Evolutionary conservation across 371 early-diverging fungal genomes (phyloP).

Genomic region (Rhizopus stolonifer): DNA sequence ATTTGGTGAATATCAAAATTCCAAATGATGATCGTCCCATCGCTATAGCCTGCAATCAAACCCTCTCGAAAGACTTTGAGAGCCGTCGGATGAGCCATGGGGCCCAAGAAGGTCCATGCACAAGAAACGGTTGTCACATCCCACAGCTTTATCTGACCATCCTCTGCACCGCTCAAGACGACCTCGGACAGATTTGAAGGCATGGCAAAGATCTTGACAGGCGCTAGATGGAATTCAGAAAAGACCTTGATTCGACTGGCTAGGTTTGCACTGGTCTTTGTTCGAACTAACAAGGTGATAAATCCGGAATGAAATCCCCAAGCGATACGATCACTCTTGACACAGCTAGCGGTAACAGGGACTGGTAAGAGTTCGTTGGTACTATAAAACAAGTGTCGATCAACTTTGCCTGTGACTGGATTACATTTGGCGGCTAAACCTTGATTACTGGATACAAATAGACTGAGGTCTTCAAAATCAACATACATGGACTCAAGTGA

Average conservation of each 20-base stretch:
- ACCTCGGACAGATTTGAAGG: constrained; percentile 25
- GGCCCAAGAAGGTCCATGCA: constrained; percentile 20
- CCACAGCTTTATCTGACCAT: constrained; percentile 45
- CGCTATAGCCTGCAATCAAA: constrained; percentile 40
- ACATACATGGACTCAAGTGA: constrained; percentile 38
- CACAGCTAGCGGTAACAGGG: constrained; percentile 26
- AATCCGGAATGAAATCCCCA: constrained; percentile 47
- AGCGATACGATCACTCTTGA: constrained; percentile 45
- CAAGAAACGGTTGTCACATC: constrained; percentile 29
- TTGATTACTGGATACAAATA: constrained; percentile 40
- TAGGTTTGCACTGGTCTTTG: constrained; percentile 18
- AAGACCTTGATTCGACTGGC: constrained; percentile 36
- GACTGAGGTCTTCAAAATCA: constrained; percentile 37
- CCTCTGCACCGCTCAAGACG: constrained; percentile 44
- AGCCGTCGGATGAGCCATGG: constrained; percentile 22
- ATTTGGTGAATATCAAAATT: constrained; percentile 26
- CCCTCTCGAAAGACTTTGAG: constrained; percentile 25
- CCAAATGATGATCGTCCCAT: constrained; percentile 46
- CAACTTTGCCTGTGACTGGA: constrained; percentile 44
- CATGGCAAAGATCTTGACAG: constrained; percentile 32
- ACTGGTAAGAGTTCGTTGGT: constrained; percentile 33
- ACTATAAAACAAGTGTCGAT: constrained; percentile 38
- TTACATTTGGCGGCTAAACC: constrained; percentile 46
- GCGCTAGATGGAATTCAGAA: constrained; percentile 42
- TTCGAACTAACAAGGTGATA: constrained; percentile 36